Percentiles rank a stretch among this genome's conserved stretches.
These are phyloP conservation scores for Endocalyx cinctus DNA, from an alignment of 2,329 filamentous ascomycete genomes.

Conservation along the genomic window DNA sequence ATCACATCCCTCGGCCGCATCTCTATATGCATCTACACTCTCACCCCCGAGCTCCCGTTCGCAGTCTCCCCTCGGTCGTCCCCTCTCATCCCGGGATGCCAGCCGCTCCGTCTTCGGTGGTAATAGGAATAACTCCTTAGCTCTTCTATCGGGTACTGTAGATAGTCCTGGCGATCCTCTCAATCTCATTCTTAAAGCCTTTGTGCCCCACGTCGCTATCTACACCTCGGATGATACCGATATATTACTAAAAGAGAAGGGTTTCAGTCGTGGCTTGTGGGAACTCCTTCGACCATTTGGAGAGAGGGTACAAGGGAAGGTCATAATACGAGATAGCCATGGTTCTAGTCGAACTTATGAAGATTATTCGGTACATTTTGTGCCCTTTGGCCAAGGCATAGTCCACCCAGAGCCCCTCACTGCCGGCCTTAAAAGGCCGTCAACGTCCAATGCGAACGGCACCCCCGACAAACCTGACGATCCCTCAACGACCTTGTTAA, in stretches of 20 bases:
- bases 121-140: slow-evolving; percentile 38
- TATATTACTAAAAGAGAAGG: slow-evolving; percentile 74
- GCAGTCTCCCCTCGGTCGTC: slow-evolving; percentile 59
- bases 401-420: slow-evolving; percentile 43
- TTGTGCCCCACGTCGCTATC: slow-evolving; percentile 84
- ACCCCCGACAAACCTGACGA: slow-evolving; percentile 18
- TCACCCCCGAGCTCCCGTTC: slow-evolving; percentile 65
- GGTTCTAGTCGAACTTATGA: slow-evolving; percentile 80
- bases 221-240: slow-evolving; percentile 86
- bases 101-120: slow-evolving; percentile 56
- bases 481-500: slow-evolving; percentile 8
- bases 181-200: slow-evolving; percentile 72
- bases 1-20: slow-evolving; percentile 54
- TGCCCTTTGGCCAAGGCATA: slow-evolving; percentile 59
- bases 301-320: slow-evolving; percentile 79
- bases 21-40: slow-evolving; percentile 61
- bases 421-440: slow-evolving; percentile 26
- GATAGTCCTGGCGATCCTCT: slow-evolving; percentile 51
- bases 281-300: slow-evolving; percentile 88
- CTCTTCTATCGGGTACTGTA: slow-evolving; percentile 35
- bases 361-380: slow-evolving; percentile 86
- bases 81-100: slow-evolving; percentile 51
- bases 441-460: slow-evolving; percentile 23
- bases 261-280: slow-evolving; percentile 75
- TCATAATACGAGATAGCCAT: slow-evolving; percentile 85